These are phyloP conservation scores for Phragmites australis DNA, from an alignment of 176 grass and related monocot species.

Conservation along the genomic window DNA sequence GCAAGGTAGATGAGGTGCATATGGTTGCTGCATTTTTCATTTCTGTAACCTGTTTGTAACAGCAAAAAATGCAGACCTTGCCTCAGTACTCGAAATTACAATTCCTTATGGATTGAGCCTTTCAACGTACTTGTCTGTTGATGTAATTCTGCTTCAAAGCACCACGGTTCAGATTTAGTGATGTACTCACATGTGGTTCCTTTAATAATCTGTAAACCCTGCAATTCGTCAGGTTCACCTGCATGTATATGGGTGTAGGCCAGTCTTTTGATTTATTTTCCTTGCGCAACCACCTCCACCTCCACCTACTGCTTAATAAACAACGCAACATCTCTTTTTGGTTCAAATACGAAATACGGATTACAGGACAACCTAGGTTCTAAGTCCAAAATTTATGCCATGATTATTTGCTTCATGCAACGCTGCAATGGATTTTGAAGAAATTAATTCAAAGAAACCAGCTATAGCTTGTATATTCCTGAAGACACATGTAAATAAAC, in stretches of 20 bases:
- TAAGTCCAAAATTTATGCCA: background rate
- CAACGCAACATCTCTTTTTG: background rate
- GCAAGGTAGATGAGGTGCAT: background rate
- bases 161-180: too few relatives aligned
- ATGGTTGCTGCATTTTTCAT: slow-evolving; percentile 14
- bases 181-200: too few relatives aligned
- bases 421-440: background rate
- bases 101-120: background rate
- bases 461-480: background rate
- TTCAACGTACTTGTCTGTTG: too few relatives aligned
- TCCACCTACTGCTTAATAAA: background rate
- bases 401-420: background rate
- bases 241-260: too few relatives aligned
- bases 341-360: background rate
- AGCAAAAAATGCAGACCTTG: slow-evolving; percentile 2
- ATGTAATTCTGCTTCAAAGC: too few relatives aligned
- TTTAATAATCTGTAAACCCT: too few relatives aligned
- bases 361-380: background rate
- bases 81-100: too few relatives aligned
- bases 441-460: background rate
- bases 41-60: slow-evolving; percentile 19
- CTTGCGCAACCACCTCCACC: too few relatives aligned
- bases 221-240: too few relatives aligned
- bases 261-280: too few relatives aligned
- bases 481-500: background rate